Evolutionary conservation across 257 asterid genomes (phyloP), one percentile per base, ranked within the genome.

Genomic region (Nicotiana tomentosiformis): DNA sequence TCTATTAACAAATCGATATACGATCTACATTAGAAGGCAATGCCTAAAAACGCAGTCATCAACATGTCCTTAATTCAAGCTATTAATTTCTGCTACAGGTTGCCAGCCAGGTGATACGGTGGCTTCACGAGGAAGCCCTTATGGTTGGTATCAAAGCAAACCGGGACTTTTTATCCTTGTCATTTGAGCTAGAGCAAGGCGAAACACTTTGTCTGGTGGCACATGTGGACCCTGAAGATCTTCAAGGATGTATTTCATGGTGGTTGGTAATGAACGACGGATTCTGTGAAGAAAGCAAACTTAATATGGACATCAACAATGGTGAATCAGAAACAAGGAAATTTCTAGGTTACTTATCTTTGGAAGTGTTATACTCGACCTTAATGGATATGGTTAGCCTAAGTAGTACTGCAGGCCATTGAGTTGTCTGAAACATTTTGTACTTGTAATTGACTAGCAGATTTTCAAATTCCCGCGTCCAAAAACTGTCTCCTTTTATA

Each of bases 201-300:
- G 98, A 94, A 83, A 79, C 86, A 11, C 90, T 89, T 62, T 85
- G 93, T 78, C 88, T 96, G 66, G 94, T 91, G 89, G 94, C 98
- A 46, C 98, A 94, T 65, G 89, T 92, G 20, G 97, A 94, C 90
- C 98, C 98, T 6, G 95, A 93, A 49, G 93, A 93, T 85, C 37
- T 89, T 64, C 84, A 87, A 83, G 97, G 98, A n/a, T 96, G 98
- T 92, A 92, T 96, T 82, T 91, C 98, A 7, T 96, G 99, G 98
- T 96, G 98, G 98, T 87, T 96, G 82, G 91, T 87, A 23, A 77
- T 93, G 77, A 93, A 91, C 10, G 89, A 93, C 56, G 97, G 94
- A 51, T 85, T 86, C 70, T 84, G 87, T 0, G 94, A 87, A 77
- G 95, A 93, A 67, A 87, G 83, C 88, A 91, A 90, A 49, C 84